phyloP scores from a whole-genome alignment of 495 filamentous ascomycete genomes.

The Penicillium alfredii region DNA sequence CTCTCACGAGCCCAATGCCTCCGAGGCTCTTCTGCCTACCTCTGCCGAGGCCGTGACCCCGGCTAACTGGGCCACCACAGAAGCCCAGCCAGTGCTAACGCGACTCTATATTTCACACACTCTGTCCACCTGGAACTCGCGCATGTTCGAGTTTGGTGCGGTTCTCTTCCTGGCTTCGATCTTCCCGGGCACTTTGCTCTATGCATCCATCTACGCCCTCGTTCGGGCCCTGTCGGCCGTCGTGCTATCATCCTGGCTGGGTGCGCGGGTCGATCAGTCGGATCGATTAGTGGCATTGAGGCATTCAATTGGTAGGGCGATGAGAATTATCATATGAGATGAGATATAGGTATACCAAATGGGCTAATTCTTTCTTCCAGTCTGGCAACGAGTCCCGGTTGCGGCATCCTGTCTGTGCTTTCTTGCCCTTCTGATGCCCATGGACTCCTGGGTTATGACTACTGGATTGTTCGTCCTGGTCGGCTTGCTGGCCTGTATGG shows the following conservation, averaged over 20 bases:
- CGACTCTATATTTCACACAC: conserved; percentile 54
- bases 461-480: conserved; percentile 37
- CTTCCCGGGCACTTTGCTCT: conserved; percentile 49
- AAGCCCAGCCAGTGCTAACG: conserved; percentile 14
- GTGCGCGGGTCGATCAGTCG: conserved; percentile 36
- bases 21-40: not conserved
- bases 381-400: conserved; percentile 36
- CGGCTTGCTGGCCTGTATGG: conserved; percentile 48
- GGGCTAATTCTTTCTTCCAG: conserved; percentile 10
- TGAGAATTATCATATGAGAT: too few species aligned
- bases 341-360: too few species aligned
- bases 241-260: conserved; percentile 39
- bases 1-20: not conserved
- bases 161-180: conserved; percentile 56
- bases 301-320: conserved; percentile 45
- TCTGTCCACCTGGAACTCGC: conserved; percentile 66
- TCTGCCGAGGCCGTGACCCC: not conserved
- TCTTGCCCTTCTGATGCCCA: conserved; percentile 10
- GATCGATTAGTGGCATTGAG: conserved; percentile 45
- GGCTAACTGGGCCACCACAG: not conserved
- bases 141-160: conserved; percentile 61
- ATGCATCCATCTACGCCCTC: conserved; percentile 37
- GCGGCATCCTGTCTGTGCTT: conserved; percentile 34
- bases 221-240: conserved; percentile 25
- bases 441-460: conserved; percentile 12